Conservation (phyloP, 352 stramenopile species). For the Globisporangium radiosum region DNA sequence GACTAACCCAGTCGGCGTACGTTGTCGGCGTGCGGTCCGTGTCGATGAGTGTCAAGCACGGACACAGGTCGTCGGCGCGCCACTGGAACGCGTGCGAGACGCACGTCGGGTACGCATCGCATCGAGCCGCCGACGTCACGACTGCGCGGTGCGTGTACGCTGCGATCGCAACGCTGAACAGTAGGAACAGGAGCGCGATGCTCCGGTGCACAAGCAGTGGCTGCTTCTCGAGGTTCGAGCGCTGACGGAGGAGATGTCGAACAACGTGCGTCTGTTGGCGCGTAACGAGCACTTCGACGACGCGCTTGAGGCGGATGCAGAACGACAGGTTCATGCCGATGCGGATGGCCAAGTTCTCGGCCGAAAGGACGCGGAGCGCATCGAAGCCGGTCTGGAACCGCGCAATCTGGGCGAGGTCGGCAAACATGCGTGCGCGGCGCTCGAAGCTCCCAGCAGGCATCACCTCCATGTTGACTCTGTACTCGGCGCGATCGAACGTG, state of each 20-base stretch:
- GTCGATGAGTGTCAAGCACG: constrained; percentile 27
- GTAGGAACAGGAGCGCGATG: constrained; percentile 8
- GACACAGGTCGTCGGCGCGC: constrained; percentile 11
- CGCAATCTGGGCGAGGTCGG: constrained; percentile 21
- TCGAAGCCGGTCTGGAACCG: constrained; percentile 24
- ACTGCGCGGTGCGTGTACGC: constrained; percentile 9
- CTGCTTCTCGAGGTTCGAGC: not conserved
- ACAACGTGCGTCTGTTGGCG: not conserved
- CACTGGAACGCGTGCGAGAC: constrained; percentile 23
- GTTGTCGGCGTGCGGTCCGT: constrained; percentile 20
- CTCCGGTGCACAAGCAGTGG: constrained; percentile 7
- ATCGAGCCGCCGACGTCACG: constrained; percentile 9
- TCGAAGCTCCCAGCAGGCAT: constrained; percentile 26
- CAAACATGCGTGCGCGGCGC: constrained; percentile 18
- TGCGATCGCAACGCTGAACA: constrained; percentile 10
- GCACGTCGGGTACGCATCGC: constrained; percentile 17
- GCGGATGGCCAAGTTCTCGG: constrained; percentile 17
- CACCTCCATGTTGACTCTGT: constrained; percentile 18
- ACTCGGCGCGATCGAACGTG: constrained; percentile 21
- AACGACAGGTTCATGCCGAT: constrained; percentile 32
- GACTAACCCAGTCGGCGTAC: constrained; percentile 22
- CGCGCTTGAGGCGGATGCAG: constrained; percentile 19
- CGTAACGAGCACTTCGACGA: not conserved
- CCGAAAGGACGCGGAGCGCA: constrained; percentile 22
- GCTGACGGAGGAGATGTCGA: not conserved